phyloP scores from a whole-genome alignment of 2,329 filamentous ascomycete species.

The Coleophoma eucalyptorum region DNA sequence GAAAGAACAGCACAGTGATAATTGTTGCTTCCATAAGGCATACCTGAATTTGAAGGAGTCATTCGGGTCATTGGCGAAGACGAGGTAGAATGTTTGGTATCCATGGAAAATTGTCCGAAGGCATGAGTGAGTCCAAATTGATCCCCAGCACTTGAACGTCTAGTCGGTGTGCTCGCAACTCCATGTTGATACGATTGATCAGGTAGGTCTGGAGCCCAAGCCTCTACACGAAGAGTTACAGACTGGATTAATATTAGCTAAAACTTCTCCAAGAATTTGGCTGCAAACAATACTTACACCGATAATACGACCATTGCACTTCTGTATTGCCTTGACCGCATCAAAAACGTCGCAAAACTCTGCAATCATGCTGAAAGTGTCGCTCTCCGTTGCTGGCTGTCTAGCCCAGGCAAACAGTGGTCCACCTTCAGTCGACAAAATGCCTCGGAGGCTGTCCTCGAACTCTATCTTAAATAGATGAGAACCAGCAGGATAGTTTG shows the following conservation, averaged over 20 bases:
- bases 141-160: no score
- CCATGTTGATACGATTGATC: no score
- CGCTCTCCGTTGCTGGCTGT: constrained; percentile 35
- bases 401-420: constrained; percentile 49
- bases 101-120: no score
- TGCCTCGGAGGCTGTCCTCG: constrained; percentile 34
- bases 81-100: no score
- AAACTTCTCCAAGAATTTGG: no score
- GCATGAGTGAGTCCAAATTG: no score
- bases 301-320: constrained; percentile 32
- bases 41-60: neutral
- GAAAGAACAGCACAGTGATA: neutral
- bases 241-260: no score
- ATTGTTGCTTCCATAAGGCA: constrained; percentile 3
- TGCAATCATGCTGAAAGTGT: constrained; percentile 42
- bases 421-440: constrained; percentile 41
- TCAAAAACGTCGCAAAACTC: constrained; percentile 49
- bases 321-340: constrained; percentile 35
- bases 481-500: constrained; percentile 28
- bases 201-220: no score
- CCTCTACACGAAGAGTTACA: no score
- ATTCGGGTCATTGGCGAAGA: no score
- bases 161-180: no score
- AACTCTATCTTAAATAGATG: constrained; percentile 22
- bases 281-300: constrained; percentile 9